Base-by-base conservation (phyloP, 2,329 filamentous ascomycete genomes). In the Colletotrichum destructivum region DNA sequence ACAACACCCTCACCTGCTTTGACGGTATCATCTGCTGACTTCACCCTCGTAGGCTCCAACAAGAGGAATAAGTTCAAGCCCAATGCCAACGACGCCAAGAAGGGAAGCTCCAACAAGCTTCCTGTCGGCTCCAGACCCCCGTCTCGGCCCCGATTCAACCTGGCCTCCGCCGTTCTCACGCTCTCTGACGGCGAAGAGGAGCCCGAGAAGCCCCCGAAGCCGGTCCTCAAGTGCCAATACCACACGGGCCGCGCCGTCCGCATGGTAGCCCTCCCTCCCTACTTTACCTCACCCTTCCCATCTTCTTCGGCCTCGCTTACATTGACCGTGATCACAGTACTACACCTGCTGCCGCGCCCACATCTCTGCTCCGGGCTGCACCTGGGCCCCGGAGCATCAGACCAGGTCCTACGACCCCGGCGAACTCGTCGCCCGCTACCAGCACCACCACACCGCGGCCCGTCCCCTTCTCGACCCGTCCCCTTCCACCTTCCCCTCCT, bases 301-400 rank as follows among this genome's bases (percentile, higher is more conserved):
- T 66, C 49, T 18, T 69, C 49, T 18, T 13, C 4, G 13, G 8
- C n/a, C 35, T 12, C 15, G 6, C 61, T 72, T 12, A 72, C 60
- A 21, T 21, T 13, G 18, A 23, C 12, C 3, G 4, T 38, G 31
- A 35, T 35, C 8, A 35, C 72, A 80, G 77, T 64, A 66, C 66
- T 82, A 79, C 78, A 78, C 78, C 13, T 82, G 80, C 72, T 82
- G 80, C 69, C 73, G 75, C 8, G 73, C 66, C 11, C 69, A 68
- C 44, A 56, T 75, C 15, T 71, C 70, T 12, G 66, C 76, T 11
- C 74, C 75, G 3, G 77, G 77, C 2, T 82, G 80, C 64, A 66
- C 64, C 31, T 76, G 73, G 7, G 65, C 75, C 12, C 73, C 77
- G 13, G 69, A 79, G 5, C 80, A 81, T 61, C 71, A 51, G 9